Percentiles rank a stretch among this genome's conserved stretches.
These are phyloP conservation scores for Fusarium sp. DNA, from an alignment of 2,329 filamentous ascomycete species.

Conservation along the genomic window DNA sequence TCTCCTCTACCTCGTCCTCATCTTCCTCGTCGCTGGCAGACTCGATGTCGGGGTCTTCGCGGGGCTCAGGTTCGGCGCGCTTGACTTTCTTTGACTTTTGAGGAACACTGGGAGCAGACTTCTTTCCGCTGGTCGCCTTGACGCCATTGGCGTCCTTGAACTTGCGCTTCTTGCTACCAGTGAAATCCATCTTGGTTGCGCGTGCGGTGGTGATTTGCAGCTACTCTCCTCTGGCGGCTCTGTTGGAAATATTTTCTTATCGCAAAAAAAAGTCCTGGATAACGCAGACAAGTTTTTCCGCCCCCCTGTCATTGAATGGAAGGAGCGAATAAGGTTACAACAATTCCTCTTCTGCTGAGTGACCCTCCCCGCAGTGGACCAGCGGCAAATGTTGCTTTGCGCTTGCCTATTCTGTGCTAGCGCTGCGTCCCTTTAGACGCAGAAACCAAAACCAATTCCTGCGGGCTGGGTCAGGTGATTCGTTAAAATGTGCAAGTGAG, in stretches of 20 bases:
- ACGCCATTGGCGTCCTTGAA: constrained; percentile 49
- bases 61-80: constrained; percentile 46
- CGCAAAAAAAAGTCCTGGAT: constrained; percentile 40
- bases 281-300: constrained; percentile 37
- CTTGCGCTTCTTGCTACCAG: constrained; percentile 58
- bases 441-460: neutral
- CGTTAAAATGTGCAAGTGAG: constrained; percentile 6
- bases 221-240: constrained; percentile 16
- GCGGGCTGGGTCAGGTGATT: constrained; percentile 3
- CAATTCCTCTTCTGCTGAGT: neutral
- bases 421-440: neutral
- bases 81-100: constrained; percentile 58
- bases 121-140: constrained; percentile 39
- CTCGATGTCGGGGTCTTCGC: constrained; percentile 39
- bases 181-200: constrained; percentile 47
- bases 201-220: constrained; percentile 17
- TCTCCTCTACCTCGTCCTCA: constrained; percentile 43
- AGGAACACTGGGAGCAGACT: constrained; percentile 37
- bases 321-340: constrained; percentile 1
- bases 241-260: constrained; percentile 41
- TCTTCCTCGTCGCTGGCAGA: constrained; percentile 42
- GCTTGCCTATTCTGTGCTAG: constrained; percentile 30
- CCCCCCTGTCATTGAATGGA: neutral
- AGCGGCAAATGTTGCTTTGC: constrained; percentile 33
- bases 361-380: constrained; percentile 34